Evolutionary conservation across 768 basidiomycete species (phyloP).

Genomic region (Filobasidium floriforme): DNA sequence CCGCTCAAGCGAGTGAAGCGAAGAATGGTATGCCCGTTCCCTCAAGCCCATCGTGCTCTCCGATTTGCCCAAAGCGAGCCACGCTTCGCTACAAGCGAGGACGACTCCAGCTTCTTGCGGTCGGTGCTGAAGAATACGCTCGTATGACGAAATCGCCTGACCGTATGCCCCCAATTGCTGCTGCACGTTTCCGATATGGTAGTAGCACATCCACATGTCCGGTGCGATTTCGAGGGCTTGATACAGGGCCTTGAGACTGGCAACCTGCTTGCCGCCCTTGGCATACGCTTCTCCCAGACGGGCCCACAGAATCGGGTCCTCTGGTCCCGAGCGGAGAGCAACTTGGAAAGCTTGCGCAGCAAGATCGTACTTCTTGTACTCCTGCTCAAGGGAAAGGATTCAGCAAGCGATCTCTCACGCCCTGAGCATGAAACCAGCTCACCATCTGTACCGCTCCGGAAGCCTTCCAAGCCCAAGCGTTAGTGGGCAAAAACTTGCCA

Average conservation of each 20-base stretch:
- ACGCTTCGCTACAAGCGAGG: conserved; percentile 62
- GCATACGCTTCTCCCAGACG: conserved; percentile 86
- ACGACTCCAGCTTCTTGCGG: conserved; percentile 67
- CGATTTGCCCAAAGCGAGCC: conserved; percentile 62
- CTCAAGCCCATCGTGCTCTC: conserved; percentile 65
- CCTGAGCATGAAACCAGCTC: background rate
- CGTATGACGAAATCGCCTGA: conserved; percentile 65
- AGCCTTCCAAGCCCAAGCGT: conserved; percentile 96
- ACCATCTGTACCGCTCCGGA: conserved; percentile 23
- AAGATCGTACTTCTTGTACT: conserved; percentile 54
- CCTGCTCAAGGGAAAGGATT: background rate
- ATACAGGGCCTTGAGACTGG: conserved; percentile 76
- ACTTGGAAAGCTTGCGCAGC: conserved; percentile 81
- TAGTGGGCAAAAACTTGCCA: conserved; percentile 54
- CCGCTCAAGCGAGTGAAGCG: background rate
- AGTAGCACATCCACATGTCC: conserved; percentile 72
- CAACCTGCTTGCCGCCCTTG: conserved; percentile 76
- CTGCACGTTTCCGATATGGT: conserved; percentile 76
- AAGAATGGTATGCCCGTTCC: conserved; percentile 62
- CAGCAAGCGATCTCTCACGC: background rate
- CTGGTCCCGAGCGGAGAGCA: conserved; percentile 67
- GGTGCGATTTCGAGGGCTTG: conserved; percentile 67
- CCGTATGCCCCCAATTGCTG: conserved; percentile 65
- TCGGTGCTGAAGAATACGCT: conserved; percentile 52
- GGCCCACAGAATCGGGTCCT: conserved; percentile 78